Evolutionary conservation across 768 basidiomycete genomes (phyloP).

Genomic region (Termitomyces sp.): DNA sequence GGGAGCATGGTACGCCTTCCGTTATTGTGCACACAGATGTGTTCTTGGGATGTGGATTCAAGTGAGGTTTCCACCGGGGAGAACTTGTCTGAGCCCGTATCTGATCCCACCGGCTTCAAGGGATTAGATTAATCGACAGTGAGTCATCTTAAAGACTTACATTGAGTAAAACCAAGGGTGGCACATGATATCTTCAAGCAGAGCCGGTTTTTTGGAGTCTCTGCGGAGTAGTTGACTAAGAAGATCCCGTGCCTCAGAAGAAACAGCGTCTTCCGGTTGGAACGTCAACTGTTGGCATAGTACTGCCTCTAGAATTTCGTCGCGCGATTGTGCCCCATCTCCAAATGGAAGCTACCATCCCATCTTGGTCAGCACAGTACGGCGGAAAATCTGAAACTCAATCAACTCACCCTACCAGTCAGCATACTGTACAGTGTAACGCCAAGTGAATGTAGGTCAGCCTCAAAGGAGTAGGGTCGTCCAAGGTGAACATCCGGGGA

Average conservation of each 20-base stretch:
- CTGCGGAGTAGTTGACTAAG: constrained; percentile 1
- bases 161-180: constrained; percentile 10
- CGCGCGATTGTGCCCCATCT: not conserved
- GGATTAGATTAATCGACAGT: not conserved
- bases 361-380: not conserved
- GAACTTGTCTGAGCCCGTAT: not conserved
- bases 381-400: not conserved
- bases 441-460: constrained; percentile 9
- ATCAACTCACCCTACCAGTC: constrained; percentile 1
- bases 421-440: constrained; percentile 10
- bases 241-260: constrained; percentile 1
- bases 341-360: constrained; percentile 10
- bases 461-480: constrained; percentile 3
- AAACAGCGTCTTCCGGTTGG: not conserved
- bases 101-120: constrained; percentile 1
- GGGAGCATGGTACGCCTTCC: not conserved
- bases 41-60: not conserved
- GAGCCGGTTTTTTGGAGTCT: not conserved
- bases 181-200: not conserved
- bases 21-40: not conserved
- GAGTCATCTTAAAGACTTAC: not conserved
- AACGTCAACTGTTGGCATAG: constrained; percentile 3
- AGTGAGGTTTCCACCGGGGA: constrained; percentile 3
- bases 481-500: constrained; percentile 4
- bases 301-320: not conserved